A percentile compares a stretch with the other conserved stretches of the same genome.
phyloP scores from a whole-genome alignment of 2,329 filamentous ascomycete species.

The Cordyceps cicadae region DNA sequence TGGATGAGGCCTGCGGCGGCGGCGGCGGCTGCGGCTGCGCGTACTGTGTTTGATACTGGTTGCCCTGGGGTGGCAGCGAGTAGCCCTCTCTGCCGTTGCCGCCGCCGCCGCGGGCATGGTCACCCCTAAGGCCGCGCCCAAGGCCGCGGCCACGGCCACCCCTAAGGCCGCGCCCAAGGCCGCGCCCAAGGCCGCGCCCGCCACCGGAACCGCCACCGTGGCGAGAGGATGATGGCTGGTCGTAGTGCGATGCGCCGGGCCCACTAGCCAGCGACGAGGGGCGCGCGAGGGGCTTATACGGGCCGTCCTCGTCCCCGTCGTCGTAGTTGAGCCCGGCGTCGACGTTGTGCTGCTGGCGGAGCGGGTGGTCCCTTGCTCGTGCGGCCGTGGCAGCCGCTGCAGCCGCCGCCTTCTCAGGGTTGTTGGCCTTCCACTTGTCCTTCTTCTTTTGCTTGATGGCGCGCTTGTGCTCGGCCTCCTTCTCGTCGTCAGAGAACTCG shows the following conservation, averaged over 20 bases:
- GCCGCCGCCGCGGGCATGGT: conserved; percentile 28
- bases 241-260: conserved; percentile 32
- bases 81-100: conserved; percentile 29
- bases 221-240: conserved; percentile 18
- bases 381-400: conserved; percentile 26
- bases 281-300: conserved; percentile 63
- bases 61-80: conserved; percentile 30
- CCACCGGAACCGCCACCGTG: conserved; percentile 25
- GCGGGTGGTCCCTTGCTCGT: conserved; percentile 26
- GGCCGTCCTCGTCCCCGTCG: conserved; percentile 54
- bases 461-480: conserved; percentile 74
- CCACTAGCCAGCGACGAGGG: conserved; percentile 54
- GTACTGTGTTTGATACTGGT: conserved; percentile 25
- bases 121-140: conserved; percentile 30
- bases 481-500: conserved; percentile 95
- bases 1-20: conserved; percentile 18
- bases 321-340: conserved; percentile 56
- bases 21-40: conserved; percentile 14
- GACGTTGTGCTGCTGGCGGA: conserved; percentile 31
- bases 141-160: conserved; percentile 31
- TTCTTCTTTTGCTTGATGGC: conserved; percentile 59
- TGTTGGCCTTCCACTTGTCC: conserved; percentile 36
- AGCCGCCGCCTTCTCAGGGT: conserved; percentile 28
- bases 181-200: conserved; percentile 32
- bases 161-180: conserved; percentile 29